Conservation (phyloP, 192 early-diverging fungal genomes). For the Coemansia sp. region DNA sequence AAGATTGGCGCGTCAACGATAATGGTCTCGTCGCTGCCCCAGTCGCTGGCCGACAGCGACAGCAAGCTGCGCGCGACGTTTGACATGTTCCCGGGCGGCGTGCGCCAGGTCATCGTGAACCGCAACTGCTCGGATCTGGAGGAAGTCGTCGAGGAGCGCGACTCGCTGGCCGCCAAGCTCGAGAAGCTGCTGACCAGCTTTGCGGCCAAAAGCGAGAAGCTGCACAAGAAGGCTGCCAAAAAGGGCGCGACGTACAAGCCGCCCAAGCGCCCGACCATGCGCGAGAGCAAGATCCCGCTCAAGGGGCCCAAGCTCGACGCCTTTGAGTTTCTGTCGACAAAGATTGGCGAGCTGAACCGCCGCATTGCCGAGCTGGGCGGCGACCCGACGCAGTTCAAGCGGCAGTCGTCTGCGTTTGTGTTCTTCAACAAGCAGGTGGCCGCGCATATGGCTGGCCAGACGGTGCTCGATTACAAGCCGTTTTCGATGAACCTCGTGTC, state of each 20-base stretch:
- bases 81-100: slow-evolving; percentile 70
- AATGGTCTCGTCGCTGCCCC: slow-evolving; percentile 72
- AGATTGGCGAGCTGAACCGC: slow-evolving; percentile 44
- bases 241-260: slow-evolving; percentile 24
- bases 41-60: slow-evolving; percentile 54
- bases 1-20: slow-evolving; percentile 66
- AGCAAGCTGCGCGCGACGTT: slow-evolving; percentile 57
- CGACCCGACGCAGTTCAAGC: slow-evolving; percentile 29
- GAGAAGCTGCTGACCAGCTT: slow-evolving; percentile 59
- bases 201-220: slow-evolving; percentile 52
- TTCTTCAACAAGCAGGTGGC: slow-evolving; percentile 77
- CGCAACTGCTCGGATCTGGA: slow-evolving; percentile 61
- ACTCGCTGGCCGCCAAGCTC: slow-evolving; percentile 51
- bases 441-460: slow-evolving; percentile 79
- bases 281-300: slow-evolving; percentile 48
- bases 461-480: slow-evolving; percentile 63
- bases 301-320: slow-evolving; percentile 68
- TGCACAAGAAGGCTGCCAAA: slow-evolving; percentile 34
- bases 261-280: slow-evolving; percentile 58
- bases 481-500: slow-evolving; percentile 68
- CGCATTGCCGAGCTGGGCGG: slow-evolving; percentile 52
- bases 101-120: slow-evolving; percentile 67
- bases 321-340: slow-evolving; percentile 43
- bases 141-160: slow-evolving; percentile 57
- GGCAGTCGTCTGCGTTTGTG: slow-evolving; percentile 80